Evolutionary conservation across 176 grass and related monocot genomes (phyloP), one percentile per base, ranked within the genome.

Genomic region (Musa beccarii): DNA sequence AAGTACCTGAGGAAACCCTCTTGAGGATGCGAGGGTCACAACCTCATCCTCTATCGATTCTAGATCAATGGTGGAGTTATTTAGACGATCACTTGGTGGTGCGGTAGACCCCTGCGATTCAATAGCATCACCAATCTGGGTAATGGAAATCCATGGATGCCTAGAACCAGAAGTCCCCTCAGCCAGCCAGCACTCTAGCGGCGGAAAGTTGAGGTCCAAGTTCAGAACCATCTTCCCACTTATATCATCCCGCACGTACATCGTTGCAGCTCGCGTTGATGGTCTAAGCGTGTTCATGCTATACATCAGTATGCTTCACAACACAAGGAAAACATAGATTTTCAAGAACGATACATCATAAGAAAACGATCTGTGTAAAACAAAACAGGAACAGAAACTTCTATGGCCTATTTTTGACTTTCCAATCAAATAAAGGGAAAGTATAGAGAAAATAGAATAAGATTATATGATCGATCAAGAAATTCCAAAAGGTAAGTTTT

Each of bases 131-230:
- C 16, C 50, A 17, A 49, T 34, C 16, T 70, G 15, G 21, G 8
- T 17, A 51, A 13, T 16, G 11, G 6, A 66, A 66, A 66, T 13
- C 21, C n/a, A 23, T 26, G 63, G 23, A 11, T 26, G 63, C 26
- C 63, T 24, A 28, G 63, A 66, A 66, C 63, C 16, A 51, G 68
- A 70, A 70, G 29, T 51, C 49, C 43, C 49, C 14, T 51, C 68
- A 10, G 43, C 50, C 16, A 9, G 49, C 15, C 20, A 49, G 68
- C 43, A 20, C 68, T 70, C 68, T n/a, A 51, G 9, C 17, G 68
- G 68, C n/a, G 49, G 68, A 52, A 51, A 70, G 43, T 70, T 70
- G 68, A 70, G 68, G 49, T 70, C 68, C 21, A 70, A 1, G 51
- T 70, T 19, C 9, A 51, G 19, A 70, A 21, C 68, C 68, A 70